A percentile compares a stretch with the other conserved stretches of the same genome.
phyloP scores from a whole-genome alignment of 1,284 basidiomycete species.

The Apiotrichum laibachii region DNA sequence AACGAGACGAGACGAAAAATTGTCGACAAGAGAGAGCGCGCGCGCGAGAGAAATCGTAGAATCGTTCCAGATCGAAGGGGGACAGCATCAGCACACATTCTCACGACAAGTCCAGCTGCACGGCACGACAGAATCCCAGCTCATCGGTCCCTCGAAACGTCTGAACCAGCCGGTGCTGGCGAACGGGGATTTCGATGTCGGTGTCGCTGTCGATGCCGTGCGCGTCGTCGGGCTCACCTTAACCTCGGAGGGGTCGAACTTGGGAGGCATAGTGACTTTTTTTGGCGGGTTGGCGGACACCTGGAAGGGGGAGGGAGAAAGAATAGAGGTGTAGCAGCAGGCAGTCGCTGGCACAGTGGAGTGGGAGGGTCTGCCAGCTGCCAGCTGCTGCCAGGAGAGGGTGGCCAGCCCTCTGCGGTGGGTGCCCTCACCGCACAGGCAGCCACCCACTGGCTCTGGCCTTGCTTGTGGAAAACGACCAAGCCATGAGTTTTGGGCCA shows the following conservation, averaged over 20 bases:
- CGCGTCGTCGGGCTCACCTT: constrained; percentile 38
- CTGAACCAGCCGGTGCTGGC: neutral
- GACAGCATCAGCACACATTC: neutral
- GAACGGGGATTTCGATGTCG: constrained; percentile 1
- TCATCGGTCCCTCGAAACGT: neutral
- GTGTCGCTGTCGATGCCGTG: neutral
- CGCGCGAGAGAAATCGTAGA: neutral
- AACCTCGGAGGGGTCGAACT: constrained; percentile 52
- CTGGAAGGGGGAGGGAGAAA: neutral
- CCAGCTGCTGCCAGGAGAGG: too few species aligned
- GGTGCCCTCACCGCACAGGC: too few species aligned
- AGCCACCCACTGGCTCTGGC: too few species aligned
- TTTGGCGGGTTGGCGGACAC: constrained; percentile 4
- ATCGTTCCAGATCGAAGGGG: neutral
- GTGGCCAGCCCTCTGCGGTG: too few species aligned
- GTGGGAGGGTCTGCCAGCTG: too few species aligned
- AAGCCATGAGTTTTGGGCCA: too few species aligned
- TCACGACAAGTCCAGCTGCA: neutral
- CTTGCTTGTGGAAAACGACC: too few species aligned
- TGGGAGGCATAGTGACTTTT: constrained; percentile 46
- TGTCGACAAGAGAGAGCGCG: neutral
- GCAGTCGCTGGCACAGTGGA: neutral
- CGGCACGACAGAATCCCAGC: neutral
- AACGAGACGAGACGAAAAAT: neutral
- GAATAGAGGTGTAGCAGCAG: neutral